phyloP scores from a whole-genome alignment of 2,329 filamentous ascomycete genomes.

The Alternaria brassicae region DNA sequence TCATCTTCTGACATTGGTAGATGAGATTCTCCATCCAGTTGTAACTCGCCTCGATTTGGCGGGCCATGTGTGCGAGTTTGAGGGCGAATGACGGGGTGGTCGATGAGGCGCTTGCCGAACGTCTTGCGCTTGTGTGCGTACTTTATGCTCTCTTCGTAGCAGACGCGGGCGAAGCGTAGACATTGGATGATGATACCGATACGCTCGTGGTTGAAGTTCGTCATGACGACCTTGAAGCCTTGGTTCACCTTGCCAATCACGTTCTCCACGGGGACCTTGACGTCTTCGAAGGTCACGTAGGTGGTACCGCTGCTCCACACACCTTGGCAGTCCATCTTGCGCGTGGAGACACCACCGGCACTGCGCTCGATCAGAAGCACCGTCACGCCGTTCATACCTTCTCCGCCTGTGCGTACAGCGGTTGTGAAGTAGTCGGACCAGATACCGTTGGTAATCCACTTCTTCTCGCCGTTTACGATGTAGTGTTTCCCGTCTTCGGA shows the following conservation, averaged over 20 bases:
- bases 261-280: constrained; percentile 99
- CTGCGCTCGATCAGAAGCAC: constrained; percentile 90
- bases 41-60: constrained; percentile 96
- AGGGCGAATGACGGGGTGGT: constrained; percentile 96
- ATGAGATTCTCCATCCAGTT: constrained; percentile 96
- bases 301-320: constrained; percentile 95
- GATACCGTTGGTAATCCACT: constrained; percentile 99
- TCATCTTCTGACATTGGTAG: constrained; percentile 92
- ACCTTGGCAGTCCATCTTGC: constrained; percentile 90
- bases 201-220: constrained; percentile 99
- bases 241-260: constrained; percentile 97
- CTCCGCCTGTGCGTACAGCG: constrained; percentile 64
- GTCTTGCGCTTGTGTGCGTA: constrained; percentile 97
- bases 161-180: constrained; percentile 92
- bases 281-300: constrained; percentile 97
- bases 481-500: constrained; percentile 97
- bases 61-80: constrained; percentile 97
- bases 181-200: constrained; percentile 99
- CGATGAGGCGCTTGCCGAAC: constrained; percentile 95
- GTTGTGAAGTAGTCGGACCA: constrained; percentile 98
- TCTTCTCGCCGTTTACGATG: constrained; percentile 99
- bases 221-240: constrained; percentile 99
- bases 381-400: constrained; percentile 91
- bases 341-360: constrained; percentile 83
- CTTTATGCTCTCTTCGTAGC: constrained; percentile 95